Base-by-base conservation (phyloP, 352 stramenopile genomes). In the Phytophthora tentaculata region DNA sequence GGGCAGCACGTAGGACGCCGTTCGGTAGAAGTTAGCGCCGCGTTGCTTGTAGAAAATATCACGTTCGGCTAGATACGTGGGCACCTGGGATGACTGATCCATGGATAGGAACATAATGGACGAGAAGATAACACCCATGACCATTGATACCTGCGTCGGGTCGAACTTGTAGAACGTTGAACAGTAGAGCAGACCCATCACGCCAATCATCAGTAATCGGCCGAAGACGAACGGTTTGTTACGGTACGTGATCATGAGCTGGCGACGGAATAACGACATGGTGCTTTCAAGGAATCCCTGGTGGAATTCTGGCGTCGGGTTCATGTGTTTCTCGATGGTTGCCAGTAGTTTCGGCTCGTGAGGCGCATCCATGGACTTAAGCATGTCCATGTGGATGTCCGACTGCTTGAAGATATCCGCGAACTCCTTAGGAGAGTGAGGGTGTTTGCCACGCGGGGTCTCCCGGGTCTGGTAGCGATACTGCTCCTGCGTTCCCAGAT, bases 41-140 rank as follows among this genome's bases (percentile, higher is more conserved):
- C 76, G 74, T 43, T 96, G 89, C 61, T 94, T 95, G 78, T 95
- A 94, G 70, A 91, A 96, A 67, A 39, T 65, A 49, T 59, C 69
- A 35, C 56, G 56, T 28, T 79, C 74, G 1, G 83, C 78, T 50
- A 95, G 84, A 44, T 96, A 88, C 32, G 82, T 84, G 6, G 88
- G 76, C 12, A 97, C 49, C 59, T 91, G 76, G 0, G 87, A 72
- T 50, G 91, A 84, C 22, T 89, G 79, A 35, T 81, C 83, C 59
- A 97, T 65, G 20, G 81, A 83, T 3, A 92, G 67, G 60, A 94
- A 96, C 68, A 97, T 87, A 44, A 90, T 78, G 39, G 72, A 80
- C 37, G 89, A 80, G 67, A 96, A 97, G 3, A 97, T 70, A 26
- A 96, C 76, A 60, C 91, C 88, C 50, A 96, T 73, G 19, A 92